phyloP scores from a whole-genome alignment of 2,329 filamentous ascomycete species.

The Tolypocladium sp. region DNA sequence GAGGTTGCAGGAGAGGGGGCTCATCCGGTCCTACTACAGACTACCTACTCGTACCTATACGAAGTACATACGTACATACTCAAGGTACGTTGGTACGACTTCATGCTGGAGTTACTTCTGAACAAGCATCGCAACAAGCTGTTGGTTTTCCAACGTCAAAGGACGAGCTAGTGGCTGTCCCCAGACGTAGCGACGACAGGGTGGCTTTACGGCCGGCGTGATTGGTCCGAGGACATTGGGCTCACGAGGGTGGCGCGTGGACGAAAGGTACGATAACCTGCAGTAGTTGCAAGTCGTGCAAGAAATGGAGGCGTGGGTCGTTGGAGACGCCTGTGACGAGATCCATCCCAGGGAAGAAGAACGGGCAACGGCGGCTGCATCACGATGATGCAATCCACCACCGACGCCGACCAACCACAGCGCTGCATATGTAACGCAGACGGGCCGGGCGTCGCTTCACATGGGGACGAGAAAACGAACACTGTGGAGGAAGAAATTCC shows the following conservation, averaged over 20 bases:
- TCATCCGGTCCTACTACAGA: background rate
- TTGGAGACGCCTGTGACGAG: background rate
- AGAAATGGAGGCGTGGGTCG: background rate
- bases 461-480: background rate
- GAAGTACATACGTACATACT: no score
- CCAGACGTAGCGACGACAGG: background rate
- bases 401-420: background rate
- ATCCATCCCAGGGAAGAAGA: background rate
- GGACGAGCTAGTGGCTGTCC: background rate
- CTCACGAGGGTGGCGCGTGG: background rate
- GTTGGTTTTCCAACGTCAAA: background rate
- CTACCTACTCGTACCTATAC: background rate
- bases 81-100: background rate
- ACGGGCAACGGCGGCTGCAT: background rate
- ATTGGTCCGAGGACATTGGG: background rate
- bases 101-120: background rate
- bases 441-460: background rate
- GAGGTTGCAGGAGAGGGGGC: background rate
- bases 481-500: background rate
- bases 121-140: background rate
- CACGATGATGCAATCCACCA: background rate
- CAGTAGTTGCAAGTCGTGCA: background rate
- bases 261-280: background rate
- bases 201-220: background rate
- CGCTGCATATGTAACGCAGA: background rate